Evolutionary conservation across 495 filamentous ascomycete species (phyloP).

Genomic region (Aspergillus saccharolyticus): DNA sequence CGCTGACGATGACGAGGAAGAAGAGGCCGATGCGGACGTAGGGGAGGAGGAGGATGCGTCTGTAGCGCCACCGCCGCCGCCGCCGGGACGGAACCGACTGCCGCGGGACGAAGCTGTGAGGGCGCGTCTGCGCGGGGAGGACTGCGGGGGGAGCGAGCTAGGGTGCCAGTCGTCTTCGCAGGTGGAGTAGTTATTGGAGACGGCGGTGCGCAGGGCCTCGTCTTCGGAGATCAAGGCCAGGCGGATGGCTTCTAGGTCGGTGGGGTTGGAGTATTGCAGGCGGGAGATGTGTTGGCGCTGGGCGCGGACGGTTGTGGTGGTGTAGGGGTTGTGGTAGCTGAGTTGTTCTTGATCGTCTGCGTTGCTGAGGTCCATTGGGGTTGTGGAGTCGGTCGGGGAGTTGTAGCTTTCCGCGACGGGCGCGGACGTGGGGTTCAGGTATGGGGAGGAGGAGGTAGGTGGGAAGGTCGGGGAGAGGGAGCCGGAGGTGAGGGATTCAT

Average conservation of each 20-base stretch:
- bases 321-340: too few species aligned
- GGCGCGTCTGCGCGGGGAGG: conserved; percentile 29
- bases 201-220: conserved; percentile 8
- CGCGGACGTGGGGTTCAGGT: conserved; percentile 33
- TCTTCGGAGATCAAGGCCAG: conserved; percentile 28
- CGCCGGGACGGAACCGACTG: conserved; percentile 22
- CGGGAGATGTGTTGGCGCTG: conserved; percentile 43
- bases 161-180: conserved; percentile 40
- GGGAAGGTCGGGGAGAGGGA: conserved; percentile 14
- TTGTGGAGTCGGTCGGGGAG: conserved; percentile 7
- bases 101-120: conserved; percentile 20
- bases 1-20: not conserved
- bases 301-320: conserved; percentile 23
- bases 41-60: not conserved
- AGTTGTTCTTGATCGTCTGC: not conserved
- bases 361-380: conserved; percentile 8
- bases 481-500: conserved; percentile 27
- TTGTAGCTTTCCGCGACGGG: conserved; percentile 16
- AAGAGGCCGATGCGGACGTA: not conserved
- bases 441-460: conserved; percentile 23
- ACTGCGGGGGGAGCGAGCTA: conserved; percentile 36
- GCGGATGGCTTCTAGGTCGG: conserved; percentile 35
- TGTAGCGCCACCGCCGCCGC: not conserved
- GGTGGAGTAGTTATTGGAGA: conserved; percentile 2
- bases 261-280: conserved; percentile 34